A percentile compares a stretch with the other conserved stretches of the same genome.
These are phyloP conservation scores for Populus alba DNA, from an alignment of 345 rosid species.

Conservation along the genomic window DNA sequence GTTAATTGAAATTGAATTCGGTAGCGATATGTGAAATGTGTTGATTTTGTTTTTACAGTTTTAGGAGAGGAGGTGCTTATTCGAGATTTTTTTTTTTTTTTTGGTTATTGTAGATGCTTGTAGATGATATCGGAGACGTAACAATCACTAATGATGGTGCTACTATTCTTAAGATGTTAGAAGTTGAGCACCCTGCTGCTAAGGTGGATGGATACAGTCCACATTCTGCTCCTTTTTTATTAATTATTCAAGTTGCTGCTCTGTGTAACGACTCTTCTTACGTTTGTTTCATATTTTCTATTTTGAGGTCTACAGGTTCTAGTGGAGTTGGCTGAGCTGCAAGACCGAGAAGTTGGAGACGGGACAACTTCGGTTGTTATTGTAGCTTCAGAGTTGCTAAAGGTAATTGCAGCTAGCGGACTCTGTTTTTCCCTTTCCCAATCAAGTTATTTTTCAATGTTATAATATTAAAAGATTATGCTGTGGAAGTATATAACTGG, in stretches of 20 bases:
- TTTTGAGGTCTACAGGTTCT: slow-evolving; percentile 54
- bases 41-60: too few species aligned
- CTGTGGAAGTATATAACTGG: slow-evolving; percentile 7
- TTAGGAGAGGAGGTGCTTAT: not conserved
- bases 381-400: slow-evolving; percentile 84
- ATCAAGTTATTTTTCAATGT: not conserved
- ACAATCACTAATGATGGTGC: slow-evolving; percentile 96
- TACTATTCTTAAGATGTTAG: slow-evolving; percentile 88
- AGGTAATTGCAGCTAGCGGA: slow-evolving; percentile 39
- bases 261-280: not conserved
- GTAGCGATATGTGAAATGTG: not conserved
- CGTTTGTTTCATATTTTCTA: not conserved
- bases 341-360: slow-evolving; percentile 96
- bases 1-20: not conserved
- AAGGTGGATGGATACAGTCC: slow-evolving; percentile 45
- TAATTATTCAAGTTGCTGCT: not conserved
- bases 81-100: too few species aligned
- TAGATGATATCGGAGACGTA: slow-evolving; percentile 94
- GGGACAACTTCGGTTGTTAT: slow-evolving; percentile 96
- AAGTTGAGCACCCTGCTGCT: slow-evolving; percentile 98
- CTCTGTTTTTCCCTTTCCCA: not conserved
- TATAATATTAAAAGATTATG: not conserved
- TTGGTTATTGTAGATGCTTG: slow-evolving; percentile 64
- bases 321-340: slow-evolving; percentile 97
- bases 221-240: not conserved